Base-by-base conservation (phyloP, 768 basidiomycete genomes). In the Phallus indusiatus region DNA sequence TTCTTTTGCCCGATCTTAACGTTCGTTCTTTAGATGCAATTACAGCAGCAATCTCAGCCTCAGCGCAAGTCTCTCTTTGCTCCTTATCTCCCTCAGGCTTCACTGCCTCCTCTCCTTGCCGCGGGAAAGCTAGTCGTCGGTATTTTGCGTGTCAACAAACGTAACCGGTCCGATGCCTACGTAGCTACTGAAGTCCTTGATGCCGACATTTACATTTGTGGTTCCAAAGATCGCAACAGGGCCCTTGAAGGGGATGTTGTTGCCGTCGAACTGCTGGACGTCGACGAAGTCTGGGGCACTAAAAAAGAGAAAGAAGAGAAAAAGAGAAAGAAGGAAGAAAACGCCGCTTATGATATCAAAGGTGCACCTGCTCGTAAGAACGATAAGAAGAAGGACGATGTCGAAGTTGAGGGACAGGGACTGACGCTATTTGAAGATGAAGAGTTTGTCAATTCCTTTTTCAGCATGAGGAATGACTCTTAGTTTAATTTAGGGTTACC, bases 301-400 rank as follows among this genome's bases (percentile, higher is more conserved):
- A 99, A 99, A 80, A 99, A 99, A 75, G 96, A 99, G 76, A 99
- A 99, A 75, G 96, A 98, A 72, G 96, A 98, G 77, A 99, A 99
- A 86, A 98, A 99, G 78, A 81, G 95, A 68, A 98, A 98, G 77
- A 99, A 99, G 81, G 96, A 98, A 75, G 96, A 98, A 75, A 96
- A 94, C 69, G 86, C 93, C 28, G 91, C 94, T 0, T 97, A 94
- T 71, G 95, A 98, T 67, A 69, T 86, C 57, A 90, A 86, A 71
- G 78, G 84, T 6, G 77, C 74, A 47, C 81, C 76, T 36, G 87
- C 85, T 60, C 83, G 90, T 65, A 94, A 91, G 74, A 91, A 94
- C 67, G 95, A 98, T 76, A 99, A 99, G 84, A 98, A 98, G 81
- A 97, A 97, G 76, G 96, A 99, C 67, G 96, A 98, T 67, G 95